Evolutionary conservation across 495 filamentous ascomycete genomes (phyloP), one percentile per base, ranked within the genome.

Genomic region (Hypoxylon crocopeplum): DNA sequence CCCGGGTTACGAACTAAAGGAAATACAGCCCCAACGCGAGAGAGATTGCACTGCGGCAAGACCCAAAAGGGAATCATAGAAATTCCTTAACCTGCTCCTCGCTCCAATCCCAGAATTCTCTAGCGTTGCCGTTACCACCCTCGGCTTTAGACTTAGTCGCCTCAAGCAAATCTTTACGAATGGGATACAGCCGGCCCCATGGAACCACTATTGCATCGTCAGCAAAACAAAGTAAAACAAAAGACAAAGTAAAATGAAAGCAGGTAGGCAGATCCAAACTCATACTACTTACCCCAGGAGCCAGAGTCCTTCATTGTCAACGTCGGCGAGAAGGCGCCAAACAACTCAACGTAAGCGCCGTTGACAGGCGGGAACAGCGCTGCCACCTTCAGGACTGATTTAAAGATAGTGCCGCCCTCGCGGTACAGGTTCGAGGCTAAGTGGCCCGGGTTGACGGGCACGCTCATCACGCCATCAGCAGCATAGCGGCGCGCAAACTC

Each of bases 311-410:
- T 19, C 13, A 10, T 5, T n/a, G n/a, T n/a, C 34, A 79, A 22
- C 5, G 75, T 71, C 5, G 71, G 64, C 7, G 71, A 70, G 47
- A 77, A 66, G 2, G 52, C 71, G 3, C 72, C 70, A 44, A 64
- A 79, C 5, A 78, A 58, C 56, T 75, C 71, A 3, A 75, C 73
- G 44, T 75, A 77, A 0, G 73, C 73, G 2, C 75, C 77, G 36
- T 68, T 66, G 16, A 68, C 45, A 33, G 67, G 27, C 5, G 44
- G 21, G 19, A 64, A 52, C n/a, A 13, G 13, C 11, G 17, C 8
- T 33, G 34, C 12, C 39, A 7, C 2, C 3, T 6, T 15, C 12
- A 30, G 1, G 36, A 8, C 7, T 16, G 8, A 3, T 22, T 16
- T 4, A 17, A 7, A 21, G 8, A 2, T 2, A 2, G n/a, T 1